A percentile compares a stretch with the other conserved stretches of the same genome.
Evolutionary conservation across 257 asterid genomes (phyloP).

Genomic region (Rauvolfia tetraphylla): DNA sequence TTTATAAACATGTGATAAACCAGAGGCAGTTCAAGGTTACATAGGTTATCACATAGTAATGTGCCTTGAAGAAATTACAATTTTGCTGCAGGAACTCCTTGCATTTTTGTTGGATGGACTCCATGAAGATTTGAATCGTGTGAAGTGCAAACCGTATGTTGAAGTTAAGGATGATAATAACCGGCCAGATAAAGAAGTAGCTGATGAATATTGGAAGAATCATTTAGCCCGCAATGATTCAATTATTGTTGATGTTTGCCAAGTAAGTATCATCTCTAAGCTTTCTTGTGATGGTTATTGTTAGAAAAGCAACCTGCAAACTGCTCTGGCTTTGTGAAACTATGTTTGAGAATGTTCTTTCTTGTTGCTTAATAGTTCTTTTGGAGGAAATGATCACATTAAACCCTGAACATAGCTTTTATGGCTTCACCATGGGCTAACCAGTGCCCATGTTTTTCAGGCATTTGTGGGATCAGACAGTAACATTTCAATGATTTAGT

Average conservation of each 20-base stretch:
- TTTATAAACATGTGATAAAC: background rate
- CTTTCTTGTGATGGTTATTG: background rate
- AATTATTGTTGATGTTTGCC: constrained; percentile 91
- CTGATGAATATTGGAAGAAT: constrained; percentile 90
- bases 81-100: constrained; percentile 69
- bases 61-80: constrained; percentile 13
- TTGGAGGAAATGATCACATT: background rate
- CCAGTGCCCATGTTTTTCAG: background rate
- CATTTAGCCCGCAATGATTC: constrained; percentile 98
- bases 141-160: constrained; percentile 83
- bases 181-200: constrained; percentile 84
- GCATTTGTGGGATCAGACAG: background rate
- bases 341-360: background rate
- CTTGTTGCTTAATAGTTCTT: background rate
- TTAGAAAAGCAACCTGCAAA: background rate
- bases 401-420: background rate
- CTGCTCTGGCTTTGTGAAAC: background rate
- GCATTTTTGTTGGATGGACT: constrained; percentile 96
- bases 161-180: constrained; percentile 84
- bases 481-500: background rate
- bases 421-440: background rate
- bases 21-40: background rate
- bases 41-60: background rate
- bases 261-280: constrained; percentile 42
- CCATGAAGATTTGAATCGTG: constrained; percentile 98